Percentiles rank a stretch among this genome's conserved stretches.
These are phyloP conservation scores for Diutina rugosa DNA, from an alignment of 1,139 yeast species.

Conservation along the genomic window DNA sequence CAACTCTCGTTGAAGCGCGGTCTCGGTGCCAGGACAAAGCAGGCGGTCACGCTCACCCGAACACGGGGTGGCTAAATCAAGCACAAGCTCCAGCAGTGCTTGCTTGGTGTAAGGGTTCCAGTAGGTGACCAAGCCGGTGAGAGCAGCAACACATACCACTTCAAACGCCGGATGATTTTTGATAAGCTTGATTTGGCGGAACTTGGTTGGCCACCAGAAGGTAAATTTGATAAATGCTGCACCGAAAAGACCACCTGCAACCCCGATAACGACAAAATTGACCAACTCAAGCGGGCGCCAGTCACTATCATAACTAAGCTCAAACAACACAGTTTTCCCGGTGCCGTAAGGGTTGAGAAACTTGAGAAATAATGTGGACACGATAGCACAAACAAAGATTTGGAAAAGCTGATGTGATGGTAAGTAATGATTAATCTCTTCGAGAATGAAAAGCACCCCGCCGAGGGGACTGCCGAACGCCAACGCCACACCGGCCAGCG, in stretches of 20 bases:
- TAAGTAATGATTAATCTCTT: slow-evolving; percentile 49
- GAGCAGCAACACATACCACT: slow-evolving; percentile 30
- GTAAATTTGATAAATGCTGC: slow-evolving; percentile 39
- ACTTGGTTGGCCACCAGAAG: slow-evolving; percentile 35
- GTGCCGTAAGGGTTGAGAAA: slow-evolving; percentile 52
- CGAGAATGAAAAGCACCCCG: slow-evolving; percentile 53
- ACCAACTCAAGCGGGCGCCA: slow-evolving; percentile 41
- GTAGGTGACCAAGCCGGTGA: slow-evolving; percentile 39
- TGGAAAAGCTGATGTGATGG: slow-evolving; percentile 48
- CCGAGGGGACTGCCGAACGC: slow-evolving; percentile 65
- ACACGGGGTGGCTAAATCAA: slow-evolving; percentile 44
- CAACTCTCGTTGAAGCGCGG: slow-evolving; percentile 21
- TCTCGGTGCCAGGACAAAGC: slow-evolving; percentile 27
- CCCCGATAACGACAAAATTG: slow-evolving; percentile 36
- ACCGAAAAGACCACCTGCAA: slow-evolving; percentile 48
- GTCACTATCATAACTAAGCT: slow-evolving; percentile 39
- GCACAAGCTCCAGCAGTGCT: slow-evolving; percentile 40
- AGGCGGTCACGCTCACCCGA: slow-evolving; percentile 12
- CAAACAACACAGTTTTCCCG: slow-evolving; percentile 48
- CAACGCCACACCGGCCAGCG: slow-evolving; percentile 57
- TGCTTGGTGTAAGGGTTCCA: slow-evolving; percentile 41
- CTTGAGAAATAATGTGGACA: slow-evolving; percentile 42
- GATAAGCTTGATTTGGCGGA: slow-evolving; percentile 21
- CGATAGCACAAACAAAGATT: slow-evolving; percentile 48
- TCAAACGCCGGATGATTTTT: slow-evolving; percentile 32